Evolutionary conservation across 2,329 filamentous ascomycete species (phyloP), one percentile per base, ranked within the genome.

Genomic region (Penicillium sp.): DNA sequence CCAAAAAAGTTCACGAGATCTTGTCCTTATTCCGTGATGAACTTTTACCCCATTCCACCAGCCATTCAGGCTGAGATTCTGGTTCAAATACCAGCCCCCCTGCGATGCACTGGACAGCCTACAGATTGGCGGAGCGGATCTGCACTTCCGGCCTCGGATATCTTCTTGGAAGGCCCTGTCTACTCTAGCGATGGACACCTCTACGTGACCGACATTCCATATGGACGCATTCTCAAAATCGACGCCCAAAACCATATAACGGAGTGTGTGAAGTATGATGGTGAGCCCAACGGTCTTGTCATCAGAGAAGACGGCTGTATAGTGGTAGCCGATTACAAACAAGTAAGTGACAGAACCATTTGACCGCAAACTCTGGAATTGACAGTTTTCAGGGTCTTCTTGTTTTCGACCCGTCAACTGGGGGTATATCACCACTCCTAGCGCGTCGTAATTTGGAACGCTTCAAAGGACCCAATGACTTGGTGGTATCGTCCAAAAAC

Each of bases 391-490:
- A 76, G 74, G 74, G 75, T 0, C 69, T 77, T 9, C 62, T 78
- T 0, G 56, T 60, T 0, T 72, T 75, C 16, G 64, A 76, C 38
- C 73, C 72, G 0, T 53, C 56, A 0, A 67, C 59, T 0, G 53
- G 63, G 1, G 61, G 55, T 2, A 60, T 76, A 8, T 62, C 58
- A 1, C 67, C 70, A 0, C 63, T 70, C 18, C 48, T 77, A 10
- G 69, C 70, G 5, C 61, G 61, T 18, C 63, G 63, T 9, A 64
- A 78, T 40, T 65, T 78, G 0, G 75, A 77, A 43, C 65, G 74
- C 4, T 78, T 78, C 62, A 78, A 77, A 49, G 75, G 75, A 0
- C 71, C 70, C 0, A 78, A 78, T 45, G 75, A 78, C 48, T 58
- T 78, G 1, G 69, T 77, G 14, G 45, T 76, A 4, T 72, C 73